phyloP scores from a whole-genome alignment of 306 rosid genomes.

The Dryas octopetala region DNA sequence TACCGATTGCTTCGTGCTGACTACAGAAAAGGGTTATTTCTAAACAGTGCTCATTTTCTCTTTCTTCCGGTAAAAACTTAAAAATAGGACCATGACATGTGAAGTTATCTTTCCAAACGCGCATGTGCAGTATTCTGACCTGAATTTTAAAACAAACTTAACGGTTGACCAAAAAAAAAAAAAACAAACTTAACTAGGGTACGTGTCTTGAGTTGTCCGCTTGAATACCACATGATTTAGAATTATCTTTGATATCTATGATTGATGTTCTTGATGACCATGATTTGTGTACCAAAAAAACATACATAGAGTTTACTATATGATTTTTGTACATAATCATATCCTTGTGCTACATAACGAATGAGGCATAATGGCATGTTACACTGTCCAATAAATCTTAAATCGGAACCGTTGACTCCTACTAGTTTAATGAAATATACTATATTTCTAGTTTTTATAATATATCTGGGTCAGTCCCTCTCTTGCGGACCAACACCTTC shows the following conservation, averaged over 20 bases:
- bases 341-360: constrained; percentile 9
- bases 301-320: background rate
- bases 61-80: background rate
- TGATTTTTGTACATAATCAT: constrained; percentile 16
- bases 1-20: background rate
- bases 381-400: constrained; percentile 18
- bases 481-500: constrained; percentile 51
- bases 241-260: constrained; percentile 1
- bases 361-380: constrained; percentile 27
- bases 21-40: background rate
- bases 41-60: background rate
- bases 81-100: constrained; percentile 6
- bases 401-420: constrained; percentile 16
- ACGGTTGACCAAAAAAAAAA: no score
- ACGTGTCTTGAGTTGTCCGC: constrained; percentile 2
- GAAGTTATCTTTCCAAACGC: constrained; percentile 33
- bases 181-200: background rate
- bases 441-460: background rate
- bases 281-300: background rate
- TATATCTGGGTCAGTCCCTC: constrained; percentile 31
- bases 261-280: constrained; percentile 12
- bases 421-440: constrained; percentile 1
- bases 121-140: constrained; percentile 37
- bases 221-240: constrained; percentile 10
- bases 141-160: background rate